Evolutionary conservation across 2,329 filamentous ascomycete species (phyloP).

Genomic region (Hymenoscyphus albidus): DNA sequence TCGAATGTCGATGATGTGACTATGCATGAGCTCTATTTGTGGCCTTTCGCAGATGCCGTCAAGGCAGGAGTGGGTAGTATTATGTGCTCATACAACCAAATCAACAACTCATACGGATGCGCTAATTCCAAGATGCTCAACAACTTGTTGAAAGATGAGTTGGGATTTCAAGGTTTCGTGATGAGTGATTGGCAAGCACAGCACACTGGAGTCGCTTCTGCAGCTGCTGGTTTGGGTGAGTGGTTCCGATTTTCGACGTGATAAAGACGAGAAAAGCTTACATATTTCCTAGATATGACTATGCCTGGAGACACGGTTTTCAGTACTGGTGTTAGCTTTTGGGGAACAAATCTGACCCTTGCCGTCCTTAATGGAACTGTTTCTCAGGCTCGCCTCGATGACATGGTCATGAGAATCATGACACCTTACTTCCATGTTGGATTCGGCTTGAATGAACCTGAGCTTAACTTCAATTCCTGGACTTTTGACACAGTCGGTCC

Average conservation of each 20-base stretch:
- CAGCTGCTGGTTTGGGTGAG: constrained; percentile 54
- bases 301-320: constrained; percentile 84
- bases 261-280: too few species aligned
- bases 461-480: constrained; percentile 87
- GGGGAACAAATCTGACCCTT: constrained; percentile 83
- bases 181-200: constrained; percentile 80
- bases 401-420: constrained; percentile 86
- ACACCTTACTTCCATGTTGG: constrained; percentile 65
- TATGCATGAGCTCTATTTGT: constrained; percentile 57
- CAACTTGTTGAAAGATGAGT: constrained; percentile 70
- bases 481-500: constrained; percentile 70
- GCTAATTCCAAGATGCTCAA: constrained; percentile 77
- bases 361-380: constrained; percentile 86
- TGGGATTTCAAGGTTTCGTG: constrained; percentile 78
- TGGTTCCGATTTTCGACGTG: too few species aligned
- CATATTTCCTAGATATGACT: constrained; percentile 64
- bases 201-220: constrained; percentile 62
- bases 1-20: constrained; percentile 56
- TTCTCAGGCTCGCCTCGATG: constrained; percentile 81
- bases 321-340: constrained; percentile 59
- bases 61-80: constrained; percentile 73
- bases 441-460: constrained; percentile 42
- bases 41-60: constrained; percentile 56
- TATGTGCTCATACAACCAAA: constrained; percentile 81
- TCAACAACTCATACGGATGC: constrained; percentile 78